Base-by-base conservation (phyloP, 108 stramenopile genomes). In the Aurantiochytrium sp. region DNA sequence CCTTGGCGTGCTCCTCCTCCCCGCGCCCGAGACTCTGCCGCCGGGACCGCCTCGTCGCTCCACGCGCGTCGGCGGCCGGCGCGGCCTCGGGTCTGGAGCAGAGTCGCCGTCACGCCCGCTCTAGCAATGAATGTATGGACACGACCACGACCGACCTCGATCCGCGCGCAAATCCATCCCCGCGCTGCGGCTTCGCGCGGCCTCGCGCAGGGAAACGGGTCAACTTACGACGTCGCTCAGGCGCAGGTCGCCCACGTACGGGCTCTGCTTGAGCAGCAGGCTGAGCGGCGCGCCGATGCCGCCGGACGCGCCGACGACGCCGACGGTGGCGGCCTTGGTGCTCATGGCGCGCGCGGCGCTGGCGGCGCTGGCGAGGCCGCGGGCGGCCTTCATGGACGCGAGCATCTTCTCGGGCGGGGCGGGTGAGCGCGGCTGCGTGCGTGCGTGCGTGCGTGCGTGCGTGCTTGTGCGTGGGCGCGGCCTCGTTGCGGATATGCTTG, bases 281-380 rank as follows among this genome's bases (percentile, higher is more conserved):
- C 96, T 97, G 52, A 99, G 93, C 34, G 98, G 98, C 88, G 98
- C 98, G 19, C 99, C 99, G 88, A 99, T 99, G 45, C 99, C 99
- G 41, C 98, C 98, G 24, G 96, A 93, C 21, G 98, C 98, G 65
- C 97, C 97, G 31, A 97, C 92, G 55, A 98, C 96, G 48, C 96
- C 95, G 1, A 98, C 97, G 73, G 73, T 48, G 45, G 73, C 42
- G 27, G 39, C 45, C 42, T 41, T 81, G 42, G 73, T 81, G 73
- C 42, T 48, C 42, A 81, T 41, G 73, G 42, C 45, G 45, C 73
- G 73, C 24, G 73, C 39, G 73, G 39, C 39, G n/a, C 39, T 24
- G 59, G 32, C 73, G 59, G 32, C 34, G 73, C 42, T 48, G 45
- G 45, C 73, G 42, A 81, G 39, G 15, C 27, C 45, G 73, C 73